A percentile compares a stretch with the other conserved stretches of the same genome.
phyloP scores from a whole-genome alignment of 2,329 filamentous ascomycete genomes.

The Cytospora mali region DNA sequence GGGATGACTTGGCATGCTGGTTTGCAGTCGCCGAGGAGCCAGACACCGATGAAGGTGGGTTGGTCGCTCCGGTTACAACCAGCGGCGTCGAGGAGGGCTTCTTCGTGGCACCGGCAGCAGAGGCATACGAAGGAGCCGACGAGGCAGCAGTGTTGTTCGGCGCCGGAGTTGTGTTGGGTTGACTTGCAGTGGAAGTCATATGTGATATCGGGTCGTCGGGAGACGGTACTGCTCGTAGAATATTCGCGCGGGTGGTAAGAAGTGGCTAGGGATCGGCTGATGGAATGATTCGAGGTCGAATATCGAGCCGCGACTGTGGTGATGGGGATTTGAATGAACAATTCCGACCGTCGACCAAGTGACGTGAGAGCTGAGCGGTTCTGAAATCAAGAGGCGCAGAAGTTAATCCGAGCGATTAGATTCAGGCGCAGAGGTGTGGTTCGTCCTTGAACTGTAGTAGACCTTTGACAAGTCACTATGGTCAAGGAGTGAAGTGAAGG shows the following conservation, averaged over 20 bases:
- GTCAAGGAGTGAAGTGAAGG: conserved; percentile 18
- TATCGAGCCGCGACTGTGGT: conserved; percentile 10
- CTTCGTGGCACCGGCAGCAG: conserved; percentile 65
- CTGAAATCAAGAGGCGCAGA: conserved; percentile 16
- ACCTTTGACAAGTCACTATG: conserved; percentile 15
- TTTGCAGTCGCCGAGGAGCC: conserved; percentile 55
- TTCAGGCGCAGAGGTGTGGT: conserved; percentile 7
- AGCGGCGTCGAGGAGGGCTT: conserved; percentile 63
- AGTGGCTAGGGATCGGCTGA: not conserved
- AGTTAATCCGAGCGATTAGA: conserved; percentile 21
- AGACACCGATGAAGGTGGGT: conserved; percentile 57
- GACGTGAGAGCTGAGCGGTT: conserved; percentile 3
- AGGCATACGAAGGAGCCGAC: conserved; percentile 64
- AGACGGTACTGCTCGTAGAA: conserved; percentile 19
- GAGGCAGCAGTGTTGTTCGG: conserved; percentile 58
- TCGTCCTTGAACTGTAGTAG: conserved; percentile 5
- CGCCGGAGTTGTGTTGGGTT: conserved; percentile 59
- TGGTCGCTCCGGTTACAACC: conserved; percentile 62
- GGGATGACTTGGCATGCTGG: conserved; percentile 66
- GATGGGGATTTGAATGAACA: conserved; percentile 1
- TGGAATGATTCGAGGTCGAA: conserved; percentile 4
- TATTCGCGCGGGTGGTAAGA: conserved; percentile 25
- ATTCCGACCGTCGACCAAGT: conserved; percentile 4
- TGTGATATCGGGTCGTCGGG: conserved; percentile 38
- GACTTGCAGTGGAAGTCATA: conserved; percentile 65